phyloP scores from a whole-genome alignment of 331 rosid species.

The Quercus tomentella region DNA sequence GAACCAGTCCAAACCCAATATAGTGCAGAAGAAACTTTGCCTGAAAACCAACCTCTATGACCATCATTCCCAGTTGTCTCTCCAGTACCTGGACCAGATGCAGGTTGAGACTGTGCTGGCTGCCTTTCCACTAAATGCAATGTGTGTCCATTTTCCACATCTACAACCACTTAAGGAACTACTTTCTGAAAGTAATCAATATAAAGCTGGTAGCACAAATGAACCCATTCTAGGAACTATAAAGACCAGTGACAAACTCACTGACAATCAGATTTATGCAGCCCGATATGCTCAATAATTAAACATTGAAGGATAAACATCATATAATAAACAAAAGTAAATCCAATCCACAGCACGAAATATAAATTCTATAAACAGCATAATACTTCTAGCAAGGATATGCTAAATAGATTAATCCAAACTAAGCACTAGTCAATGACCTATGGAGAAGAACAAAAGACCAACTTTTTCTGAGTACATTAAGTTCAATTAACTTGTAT shows the following conservation, averaged over 20 bases:
- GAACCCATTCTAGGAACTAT: not conserved
- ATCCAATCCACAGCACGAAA: not conserved
- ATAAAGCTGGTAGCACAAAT: not conserved
- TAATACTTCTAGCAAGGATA: not conserved
- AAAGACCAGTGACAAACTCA: not conserved
- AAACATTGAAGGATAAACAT: not conserved
- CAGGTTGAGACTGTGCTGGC: conserved; percentile 60
- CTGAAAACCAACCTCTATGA: conserved; percentile 33
- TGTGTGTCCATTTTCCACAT: conserved; percentile 92
- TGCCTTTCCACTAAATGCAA: conserved; percentile 95
- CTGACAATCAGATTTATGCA: not conserved
- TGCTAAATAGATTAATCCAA: not conserved
- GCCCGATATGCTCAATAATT: not conserved
- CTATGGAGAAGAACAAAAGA: not conserved
- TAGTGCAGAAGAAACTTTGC: not conserved
- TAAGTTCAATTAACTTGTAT: not conserved
- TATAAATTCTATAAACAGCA: not conserved
- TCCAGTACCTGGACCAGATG: conserved; percentile 42
- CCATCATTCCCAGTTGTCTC: conserved; percentile 46
- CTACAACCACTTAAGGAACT: conserved; percentile 59
- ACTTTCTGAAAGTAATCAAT: conserved; percentile 9
- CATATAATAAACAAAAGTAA: not conserved
- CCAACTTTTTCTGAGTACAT: not conserved
- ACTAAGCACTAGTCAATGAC: not conserved
- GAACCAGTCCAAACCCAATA: not conserved